A percentile compares a stretch with the other conserved stretches of the same genome.
Conservation (phyloP, 1,284 basidiomycete species). For the Amylostereum areolatum region DNA sequence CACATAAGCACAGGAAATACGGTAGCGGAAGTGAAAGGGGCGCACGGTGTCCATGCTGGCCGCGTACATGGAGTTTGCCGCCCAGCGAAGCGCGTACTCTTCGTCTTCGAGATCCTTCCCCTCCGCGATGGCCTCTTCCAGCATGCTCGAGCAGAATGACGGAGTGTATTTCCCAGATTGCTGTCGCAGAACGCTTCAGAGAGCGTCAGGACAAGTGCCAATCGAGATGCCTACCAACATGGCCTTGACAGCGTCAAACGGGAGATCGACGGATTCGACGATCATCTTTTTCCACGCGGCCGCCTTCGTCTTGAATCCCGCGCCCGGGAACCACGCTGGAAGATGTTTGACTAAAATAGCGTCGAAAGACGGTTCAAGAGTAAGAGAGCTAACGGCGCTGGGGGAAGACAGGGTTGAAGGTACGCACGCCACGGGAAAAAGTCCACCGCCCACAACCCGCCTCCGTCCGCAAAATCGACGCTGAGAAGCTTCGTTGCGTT, state of each 20-base stretch:
- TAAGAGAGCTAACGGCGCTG: background rate
- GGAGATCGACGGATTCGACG: conserved; percentile 6
- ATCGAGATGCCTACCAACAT: conserved; percentile 1
- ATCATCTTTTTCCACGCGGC: conserved; percentile 21
- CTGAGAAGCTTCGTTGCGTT: conserved; percentile 2
- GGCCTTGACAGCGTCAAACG: conserved; percentile 1
- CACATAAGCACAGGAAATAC: background rate
- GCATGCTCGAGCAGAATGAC: background rate
- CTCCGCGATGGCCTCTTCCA: conserved; percentile 9
- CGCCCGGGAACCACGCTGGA: conserved; percentile 37
- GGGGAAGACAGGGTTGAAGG: background rate
- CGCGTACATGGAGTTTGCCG: conserved; percentile 68
- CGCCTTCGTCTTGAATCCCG: conserved; percentile 37
- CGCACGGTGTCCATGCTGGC: conserved; percentile 59
- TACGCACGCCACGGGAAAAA: conserved; percentile 6
- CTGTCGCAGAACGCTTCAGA: background rate
- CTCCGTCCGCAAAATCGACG: conserved; percentile 1
- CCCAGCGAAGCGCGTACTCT: conserved; percentile 64
- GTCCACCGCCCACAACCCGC: conserved; percentile 8
- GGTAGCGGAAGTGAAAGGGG: background rate
- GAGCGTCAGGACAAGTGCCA: background rate
- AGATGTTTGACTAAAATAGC: conserved; percentile 27
- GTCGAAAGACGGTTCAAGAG: background rate
- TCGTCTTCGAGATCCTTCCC: conserved; percentile 19
- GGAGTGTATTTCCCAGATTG: background rate